Evolutionary conservation across 2,329 filamentous ascomycete genomes (phyloP), one percentile per base, ranked within the genome.

Genomic region (Botryotinia calthae): DNA sequence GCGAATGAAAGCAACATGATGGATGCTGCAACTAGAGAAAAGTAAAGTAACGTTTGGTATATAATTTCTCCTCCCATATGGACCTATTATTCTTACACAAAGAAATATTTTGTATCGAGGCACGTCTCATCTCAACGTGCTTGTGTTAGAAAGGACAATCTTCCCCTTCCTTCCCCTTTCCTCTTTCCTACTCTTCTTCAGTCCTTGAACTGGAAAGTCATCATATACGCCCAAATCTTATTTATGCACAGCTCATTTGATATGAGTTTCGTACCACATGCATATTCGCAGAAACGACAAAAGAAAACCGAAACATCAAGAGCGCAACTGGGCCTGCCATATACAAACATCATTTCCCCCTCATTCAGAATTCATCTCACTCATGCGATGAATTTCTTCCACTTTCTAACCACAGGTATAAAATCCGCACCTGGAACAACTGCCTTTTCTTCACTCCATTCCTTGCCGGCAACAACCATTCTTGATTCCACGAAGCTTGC

Each of bases 311-410:
- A 65, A 67, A 56, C 46, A 56, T 67, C 14, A 67, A 66, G 12
- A 66, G 64, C 46, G 44, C 64, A 54, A 66, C n/a, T 40, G 62
- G 58, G 22, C 59, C 61, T 20, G 72, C 72, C 65, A 42, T 59
- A 71, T 68, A 72, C 54, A 72, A 72, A 68, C 40, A 71, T 70
- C 34, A 56, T 70, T n/a, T 46, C 51, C 28, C 51, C 6, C 28
- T 25, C 37, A 37, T 67, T 37, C 40, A 28, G 6, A 20, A 25
- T 56, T 18, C 14, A 58, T 20, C 25, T 12, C 37, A 28, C 31
- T 69, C 69, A 78, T 74, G 76, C 76, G 18, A 71, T 67, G 62
- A 78, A 77, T n/a, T 71, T 72, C 16, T 73, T 74, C 54, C 69
- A 72, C 67, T 74, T 76, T 46, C 74, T 69, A 22, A 72, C 70